A percentile compares a stretch with the other conserved stretches of the same genome.
These are phyloP conservation scores for Mollisiaceae sp. DNA, from an alignment of 2,329 filamentous ascomycete species.

Conservation along the genomic window DNA sequence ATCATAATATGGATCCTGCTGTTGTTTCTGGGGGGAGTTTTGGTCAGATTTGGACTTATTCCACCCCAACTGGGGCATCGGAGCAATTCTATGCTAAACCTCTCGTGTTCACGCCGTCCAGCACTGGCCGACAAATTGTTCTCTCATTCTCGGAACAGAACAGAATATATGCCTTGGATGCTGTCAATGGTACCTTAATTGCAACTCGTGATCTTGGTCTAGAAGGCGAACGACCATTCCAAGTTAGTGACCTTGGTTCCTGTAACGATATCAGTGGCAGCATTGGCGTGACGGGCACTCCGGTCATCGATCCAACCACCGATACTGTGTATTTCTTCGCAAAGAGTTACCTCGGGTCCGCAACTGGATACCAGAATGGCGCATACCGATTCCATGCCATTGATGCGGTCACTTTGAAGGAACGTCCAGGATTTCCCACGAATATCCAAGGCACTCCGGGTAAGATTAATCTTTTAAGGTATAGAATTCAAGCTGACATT, in stretches of 20 bases:
- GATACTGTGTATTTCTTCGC: slow-evolving; percentile 37
- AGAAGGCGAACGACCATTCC: slow-evolving; percentile 24
- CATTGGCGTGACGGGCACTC: slow-evolving; percentile 32
- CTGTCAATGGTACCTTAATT: slow-evolving; percentile 26
- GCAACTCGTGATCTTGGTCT: slow-evolving; percentile 20
- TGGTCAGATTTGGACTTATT: slow-evolving; percentile 23
- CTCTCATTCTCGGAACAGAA: slow-evolving; percentile 27
- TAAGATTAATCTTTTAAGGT: neutral
- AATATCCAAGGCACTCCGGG: slow-evolving; percentile 21
- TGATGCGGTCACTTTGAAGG: slow-evolving; percentile 24
- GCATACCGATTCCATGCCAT: slow-evolving; percentile 36
- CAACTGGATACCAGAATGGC: slow-evolving; percentile 25
- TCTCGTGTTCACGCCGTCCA: slow-evolving; percentile 27
- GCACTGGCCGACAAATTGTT: slow-evolving; percentile 24
- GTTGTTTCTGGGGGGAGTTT: slow-evolving; percentile 22
- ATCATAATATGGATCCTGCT: slow-evolving; percentile 29
- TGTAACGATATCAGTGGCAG: slow-evolving; percentile 24
- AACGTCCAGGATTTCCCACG: slow-evolving; percentile 23
- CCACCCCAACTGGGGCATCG: slow-evolving; percentile 14
- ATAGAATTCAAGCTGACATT: slow-evolving; percentile 9
- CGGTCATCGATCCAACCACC: slow-evolving; percentile 37
- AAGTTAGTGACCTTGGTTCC: slow-evolving; percentile 16
- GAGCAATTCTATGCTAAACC: slow-evolving; percentile 29
- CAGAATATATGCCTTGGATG: slow-evolving; percentile 26
- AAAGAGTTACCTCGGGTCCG: slow-evolving; percentile 32